These are phyloP conservation scores for Paspalum notatum DNA, from an alignment of 176 grass and related monocot genomes.

Conservation along the genomic window DNA sequence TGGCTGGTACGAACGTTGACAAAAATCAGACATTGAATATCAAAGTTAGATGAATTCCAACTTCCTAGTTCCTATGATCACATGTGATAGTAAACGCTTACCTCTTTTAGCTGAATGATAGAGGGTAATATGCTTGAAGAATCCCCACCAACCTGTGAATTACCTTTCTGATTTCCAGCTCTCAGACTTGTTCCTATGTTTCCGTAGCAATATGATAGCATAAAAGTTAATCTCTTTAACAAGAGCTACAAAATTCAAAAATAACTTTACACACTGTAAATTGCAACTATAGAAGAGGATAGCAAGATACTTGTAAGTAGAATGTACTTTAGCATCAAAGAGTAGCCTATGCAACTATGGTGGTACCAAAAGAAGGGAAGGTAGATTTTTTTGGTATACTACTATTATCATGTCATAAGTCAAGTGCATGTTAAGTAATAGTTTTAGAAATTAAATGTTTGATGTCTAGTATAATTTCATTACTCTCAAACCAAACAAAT, in stretches of 20 bases:
- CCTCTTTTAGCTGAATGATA: slow-evolving; percentile 80
- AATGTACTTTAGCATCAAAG: slow-evolving; percentile 22
- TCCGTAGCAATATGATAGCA: slow-evolving; percentile 18
- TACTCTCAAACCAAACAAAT: neutral
- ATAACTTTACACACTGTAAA: neutral
- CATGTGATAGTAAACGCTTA: slow-evolving; percentile 40
- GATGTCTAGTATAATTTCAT: slow-evolving; percentile 12
- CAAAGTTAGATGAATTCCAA: slow-evolving; percentile 14
- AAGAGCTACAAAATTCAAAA: neutral
- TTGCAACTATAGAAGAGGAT: slow-evolving; percentile 11
- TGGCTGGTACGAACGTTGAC: slow-evolving; percentile 56
- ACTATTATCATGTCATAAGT: neutral
- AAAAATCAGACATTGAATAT: slow-evolving; percentile 34
- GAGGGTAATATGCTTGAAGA: slow-evolving; percentile 50
- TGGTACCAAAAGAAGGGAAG: neutral
- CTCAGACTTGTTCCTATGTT: slow-evolving; percentile 42
- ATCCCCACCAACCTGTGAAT: slow-evolving; percentile 47
- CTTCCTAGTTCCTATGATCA: slow-evolving; percentile 5
- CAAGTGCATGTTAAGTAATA: neutral
- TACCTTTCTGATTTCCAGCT: slow-evolving; percentile 54
- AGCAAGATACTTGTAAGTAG: neutral
- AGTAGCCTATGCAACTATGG: neutral
- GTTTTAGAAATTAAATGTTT: neutral
- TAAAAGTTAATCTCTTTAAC: neutral
- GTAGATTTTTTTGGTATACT: neutral